Evolutionary conservation across 441 rosid species (phyloP), one percentile per base, ranked within the genome.

Genomic region (Jatropha podagrica): DNA sequence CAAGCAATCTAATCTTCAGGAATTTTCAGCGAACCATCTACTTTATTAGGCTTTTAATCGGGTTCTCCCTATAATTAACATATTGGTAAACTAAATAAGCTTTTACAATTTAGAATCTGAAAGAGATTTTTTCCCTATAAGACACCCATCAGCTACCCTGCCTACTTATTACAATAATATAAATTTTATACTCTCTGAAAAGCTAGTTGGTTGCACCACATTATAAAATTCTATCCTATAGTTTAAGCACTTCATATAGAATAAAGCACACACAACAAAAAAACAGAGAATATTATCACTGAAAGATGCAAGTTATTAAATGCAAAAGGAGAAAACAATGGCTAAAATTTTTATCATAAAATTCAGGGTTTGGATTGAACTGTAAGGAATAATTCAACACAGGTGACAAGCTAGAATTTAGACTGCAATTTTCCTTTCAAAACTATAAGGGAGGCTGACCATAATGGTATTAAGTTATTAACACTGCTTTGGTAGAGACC

Each of bases 21-120:
- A 62, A 40, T 10, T 54, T 56, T 38, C 64, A 23, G 27, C 46
- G 32, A 72, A 20, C 55, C 44, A 66, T 59, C 65, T 32, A 62
- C 58, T 17, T 5, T 51, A 18, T 37, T 5, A 12, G 56, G n/a
- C 64, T 55, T 70, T 48, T 66, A 32, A 66, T 66, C 37, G 15
- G 52, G 27, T n/a, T 17, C 5, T 72, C 32, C 32, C 32, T 7
- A 42, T 42, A 42, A 46, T 17, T 68, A 42, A 40, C 56, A 40
- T 18, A 38, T 7, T 26, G 41, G 23, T 18, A 44, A 54, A 55
- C 60, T 15, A n/a, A n/a, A 54, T 38, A n/a, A 38, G 18, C 49
- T 69, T 42, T 55, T 55, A 49, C 27, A 11, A 18, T 69, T 55
- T 32, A 69, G 32, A 51, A 55, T 69, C 63, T 42, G n/a, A 69